Evolutionary conservation across 352 stramenopile genomes (phyloP).

Genomic region (Phytopythium kandeliae): DNA sequence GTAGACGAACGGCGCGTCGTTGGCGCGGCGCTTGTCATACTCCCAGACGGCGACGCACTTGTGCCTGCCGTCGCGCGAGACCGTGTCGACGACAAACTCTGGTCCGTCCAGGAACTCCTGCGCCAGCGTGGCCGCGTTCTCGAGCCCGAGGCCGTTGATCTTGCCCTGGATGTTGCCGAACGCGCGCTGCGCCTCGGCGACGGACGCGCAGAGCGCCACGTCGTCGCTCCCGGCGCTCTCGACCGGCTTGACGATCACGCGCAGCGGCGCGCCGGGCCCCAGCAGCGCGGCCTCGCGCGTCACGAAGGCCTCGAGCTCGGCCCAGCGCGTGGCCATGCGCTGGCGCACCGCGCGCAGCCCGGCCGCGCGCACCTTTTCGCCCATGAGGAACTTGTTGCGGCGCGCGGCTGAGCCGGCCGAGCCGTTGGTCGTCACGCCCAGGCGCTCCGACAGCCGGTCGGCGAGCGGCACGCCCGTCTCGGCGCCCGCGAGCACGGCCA

Average conservation of each 20-base stretch:
- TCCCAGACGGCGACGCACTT: conserved; percentile 97
- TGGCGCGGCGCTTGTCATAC: conserved; percentile 96
- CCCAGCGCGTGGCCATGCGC: conserved; percentile 69
- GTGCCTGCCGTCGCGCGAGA: conserved; percentile 89
- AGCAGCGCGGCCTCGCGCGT: conserved; percentile 49
- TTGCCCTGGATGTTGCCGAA: conserved; percentile 84
- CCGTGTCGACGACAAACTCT: conserved; percentile 97
- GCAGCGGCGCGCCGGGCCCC: conserved; percentile 57
- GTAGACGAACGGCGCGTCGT: conserved; percentile 95
- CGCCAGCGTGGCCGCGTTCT: conserved; percentile 79
- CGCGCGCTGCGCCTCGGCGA: conserved; percentile 71
- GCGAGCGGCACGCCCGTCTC: conserved; percentile 92
- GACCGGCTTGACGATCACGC: conserved; percentile 90
- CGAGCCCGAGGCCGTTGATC: conserved; percentile 81
- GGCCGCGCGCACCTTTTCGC: conserved; percentile 67
- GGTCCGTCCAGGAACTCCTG: conserved; percentile 93
- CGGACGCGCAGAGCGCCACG: conserved; percentile 72
- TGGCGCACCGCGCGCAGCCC: conserved; percentile 91
- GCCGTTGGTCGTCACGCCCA: conserved; percentile 65
- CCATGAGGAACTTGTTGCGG: conserved; percentile 86
- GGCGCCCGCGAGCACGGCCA: conserved; percentile 87
- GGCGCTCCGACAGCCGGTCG: conserved; percentile 86
- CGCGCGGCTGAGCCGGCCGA: conserved; percentile 60
- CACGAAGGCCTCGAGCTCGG: conserved; percentile 69
- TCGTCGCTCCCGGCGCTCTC: conserved; percentile 73